Evolutionary conservation across 768 basidiomycete genomes (phyloP), one percentile per base, ranked within the genome.

Genomic region (Dioszegia hungarica): DNA sequence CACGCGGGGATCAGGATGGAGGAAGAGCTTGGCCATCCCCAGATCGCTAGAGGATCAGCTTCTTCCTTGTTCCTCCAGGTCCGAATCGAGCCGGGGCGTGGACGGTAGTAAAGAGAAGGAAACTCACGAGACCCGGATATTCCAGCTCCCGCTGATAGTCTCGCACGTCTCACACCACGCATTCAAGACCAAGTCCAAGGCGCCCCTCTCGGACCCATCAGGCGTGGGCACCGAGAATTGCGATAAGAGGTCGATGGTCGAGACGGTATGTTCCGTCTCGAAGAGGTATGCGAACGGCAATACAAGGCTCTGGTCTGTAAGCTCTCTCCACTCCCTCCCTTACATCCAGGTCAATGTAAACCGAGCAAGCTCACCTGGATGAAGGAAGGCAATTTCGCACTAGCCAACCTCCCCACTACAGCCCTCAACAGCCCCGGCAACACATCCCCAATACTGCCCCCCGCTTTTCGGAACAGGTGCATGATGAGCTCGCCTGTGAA

Each of bases 121-220:
- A 14, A 62, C 73, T 28, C 40, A 79, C 79, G 77, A 92, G 66
- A 94, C 82, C 29, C 90, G 84, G 3, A 85, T 84, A 10, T 90
- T 86, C 93, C 94, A 98, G 75, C 86, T 90, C 28, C 95, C 93
- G 70, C 91, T 90, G 81, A 98, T 89, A 4, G 87, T 90, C 75
- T 90, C 88, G 12, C 87, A 86, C 66, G 92, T 93, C 73, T 99
- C 94, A 68, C 88, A 89, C 94, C 93, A 97, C 0, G 88, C 86
- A 54, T 86, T 83, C 25, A 98, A 81, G n/a, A 99, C 80, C 44
- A 97, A 82, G 59, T 92, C 86, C n/a, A 97, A 81, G 0, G 83
- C 89, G 0, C 82, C 81, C 27, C 84, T 81, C 15, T 45, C 52
- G 3, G 15, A 29, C 20, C 81, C 84, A 41, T 82, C 78, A 8